Evolutionary conservation across 441 rosid genomes (phyloP).

Genomic region (Omphalea diandra): DNA sequence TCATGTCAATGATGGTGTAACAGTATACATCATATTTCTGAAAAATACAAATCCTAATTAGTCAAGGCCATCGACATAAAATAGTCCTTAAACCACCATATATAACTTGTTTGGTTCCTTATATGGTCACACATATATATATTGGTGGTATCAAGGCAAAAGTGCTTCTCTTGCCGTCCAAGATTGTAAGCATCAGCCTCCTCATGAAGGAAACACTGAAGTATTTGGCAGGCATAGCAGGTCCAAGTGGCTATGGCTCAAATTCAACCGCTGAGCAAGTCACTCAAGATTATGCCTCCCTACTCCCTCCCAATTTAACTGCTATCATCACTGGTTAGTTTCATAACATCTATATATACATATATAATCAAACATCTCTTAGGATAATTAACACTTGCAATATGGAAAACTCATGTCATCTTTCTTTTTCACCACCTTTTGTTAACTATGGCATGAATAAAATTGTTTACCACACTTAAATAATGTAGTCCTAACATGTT

Average conservation of each 20-base stretch:
- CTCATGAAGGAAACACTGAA: constrained; percentile 70
- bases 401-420: too few relatives aligned
- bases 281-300: constrained; percentile 32
- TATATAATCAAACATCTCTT: too few relatives aligned
- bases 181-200: constrained; percentile 21
- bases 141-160: constrained; percentile 12
- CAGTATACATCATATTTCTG: neutral
- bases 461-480: too few relatives aligned
- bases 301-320: constrained; percentile 43
- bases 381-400: too few relatives aligned
- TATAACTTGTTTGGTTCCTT: neutral
- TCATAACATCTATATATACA: neutral
- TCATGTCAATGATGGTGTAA: constrained; percentile 8
- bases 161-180: constrained; percentile 26
- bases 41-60: neutral
- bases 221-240: constrained; percentile 84
- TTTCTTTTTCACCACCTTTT: too few relatives aligned
- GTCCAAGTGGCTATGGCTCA: constrained; percentile 94
- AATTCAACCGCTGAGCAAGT: constrained; percentile 88
- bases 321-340: constrained; percentile 86
- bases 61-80: neutral
- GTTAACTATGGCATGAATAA: too few relatives aligned
- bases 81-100: neutral
- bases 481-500: too few relatives aligned
- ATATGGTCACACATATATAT: constrained; percentile 7